Evolutionary conservation across 2,329 filamentous ascomycete species (phyloP).

Genomic region (Aspergillus alliaceus): DNA sequence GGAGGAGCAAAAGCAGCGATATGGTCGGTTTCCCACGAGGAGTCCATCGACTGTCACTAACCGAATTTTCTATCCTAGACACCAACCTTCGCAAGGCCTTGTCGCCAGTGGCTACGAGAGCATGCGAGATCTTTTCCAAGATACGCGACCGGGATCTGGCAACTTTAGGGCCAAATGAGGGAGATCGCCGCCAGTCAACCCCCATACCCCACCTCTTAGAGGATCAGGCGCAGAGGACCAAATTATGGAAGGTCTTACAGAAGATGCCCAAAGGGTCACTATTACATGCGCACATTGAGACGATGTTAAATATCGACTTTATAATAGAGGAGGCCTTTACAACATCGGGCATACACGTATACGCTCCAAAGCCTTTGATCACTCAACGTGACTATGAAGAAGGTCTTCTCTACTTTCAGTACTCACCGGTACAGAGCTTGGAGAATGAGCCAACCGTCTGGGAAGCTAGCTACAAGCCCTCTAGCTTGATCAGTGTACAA

Average conservation of each 20-base stretch:
- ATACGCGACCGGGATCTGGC: conserved; percentile 77
- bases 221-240: conserved; percentile 79
- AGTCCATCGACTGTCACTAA: not conserved
- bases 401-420: conserved; percentile 63
- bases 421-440: conserved; percentile 49
- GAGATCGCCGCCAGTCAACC: conserved; percentile 60
- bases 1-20: conserved; percentile 79
- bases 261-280: conserved; percentile 79
- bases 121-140: conserved; percentile 74
- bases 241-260: conserved; percentile 80
- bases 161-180: conserved; percentile 78
- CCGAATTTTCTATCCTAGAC: conserved; percentile 20
- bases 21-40: conserved; percentile 55
- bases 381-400: conserved; percentile 55
- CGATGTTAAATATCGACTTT: conserved; percentile 86
- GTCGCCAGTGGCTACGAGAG: conserved; percentile 74
- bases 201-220: conserved; percentile 85
- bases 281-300: conserved; percentile 79
- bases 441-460: conserved; percentile 60
- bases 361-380: conserved; percentile 57
- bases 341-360: conserved; percentile 72
- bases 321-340: conserved; percentile 69
- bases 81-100: conserved; percentile 51
- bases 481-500: conserved; percentile 58
- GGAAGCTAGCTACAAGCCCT: conserved; percentile 61